phyloP scores from a whole-genome alignment of 2,329 filamentous ascomycete species.

The Aspergillus aculeatinus region DNA sequence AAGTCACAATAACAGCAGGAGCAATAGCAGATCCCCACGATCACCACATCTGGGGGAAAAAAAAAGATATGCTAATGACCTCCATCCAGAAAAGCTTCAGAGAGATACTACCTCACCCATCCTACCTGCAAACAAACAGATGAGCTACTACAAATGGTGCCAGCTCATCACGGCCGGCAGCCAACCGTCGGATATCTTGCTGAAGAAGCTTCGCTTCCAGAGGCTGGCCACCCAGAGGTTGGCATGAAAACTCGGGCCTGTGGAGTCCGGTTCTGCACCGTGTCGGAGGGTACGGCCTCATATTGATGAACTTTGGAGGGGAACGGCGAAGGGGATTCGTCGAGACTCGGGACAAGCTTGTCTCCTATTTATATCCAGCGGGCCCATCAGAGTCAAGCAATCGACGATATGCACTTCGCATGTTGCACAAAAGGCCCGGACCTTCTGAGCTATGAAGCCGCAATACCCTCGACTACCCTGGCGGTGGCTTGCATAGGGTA shows the following conservation, averaged over 20 bases:
- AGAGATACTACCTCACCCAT: background rate
- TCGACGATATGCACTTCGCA: background rate
- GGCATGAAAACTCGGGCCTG: too few species aligned
- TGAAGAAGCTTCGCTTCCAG: too few species aligned
- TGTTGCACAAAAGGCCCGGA: background rate
- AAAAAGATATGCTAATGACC: too few species aligned
- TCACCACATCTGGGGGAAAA: too few species aligned
- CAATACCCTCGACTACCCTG: background rate
- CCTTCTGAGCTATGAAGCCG: background rate
- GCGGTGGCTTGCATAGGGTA: constrained; percentile 5
- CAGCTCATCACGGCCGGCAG: background rate
- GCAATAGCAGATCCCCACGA: too few species aligned
- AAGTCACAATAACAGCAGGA: background rate
- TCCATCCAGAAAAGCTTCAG: background rate
- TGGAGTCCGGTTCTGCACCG: background rate
- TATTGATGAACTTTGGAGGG: background rate
- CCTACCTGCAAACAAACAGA: background rate
- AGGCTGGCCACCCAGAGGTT: too few species aligned
- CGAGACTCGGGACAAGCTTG: background rate
- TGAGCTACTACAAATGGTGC: background rate
- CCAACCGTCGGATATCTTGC: too few species aligned
- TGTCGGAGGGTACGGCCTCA: background rate
- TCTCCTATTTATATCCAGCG: background rate
- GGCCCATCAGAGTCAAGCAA: background rate
- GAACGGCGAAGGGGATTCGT: background rate